These are phyloP conservation scores for Arctostaphylos glauca DNA, from an alignment of 148 eudicot species.

Conservation along the genomic window DNA sequence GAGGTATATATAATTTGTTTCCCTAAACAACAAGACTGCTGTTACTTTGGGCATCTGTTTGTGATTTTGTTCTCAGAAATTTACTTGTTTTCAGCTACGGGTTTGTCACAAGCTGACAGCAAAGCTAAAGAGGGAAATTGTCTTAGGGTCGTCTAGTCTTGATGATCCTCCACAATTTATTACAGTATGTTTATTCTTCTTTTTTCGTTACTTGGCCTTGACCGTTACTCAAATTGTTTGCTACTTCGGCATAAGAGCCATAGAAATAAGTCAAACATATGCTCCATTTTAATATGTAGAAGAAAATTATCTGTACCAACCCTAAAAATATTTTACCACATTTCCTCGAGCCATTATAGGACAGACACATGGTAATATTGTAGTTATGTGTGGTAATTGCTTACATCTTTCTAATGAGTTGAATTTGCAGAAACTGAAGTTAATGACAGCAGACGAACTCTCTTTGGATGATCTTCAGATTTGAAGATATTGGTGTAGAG, in stretches of 20 bases:
- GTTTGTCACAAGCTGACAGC: constrained; percentile 81
- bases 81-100: constrained; percentile 53
- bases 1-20: constrained; percentile 47
- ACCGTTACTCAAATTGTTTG: background rate
- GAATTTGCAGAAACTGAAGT: constrained; percentile 75
- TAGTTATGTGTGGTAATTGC: background rate
- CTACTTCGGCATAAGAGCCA: background rate
- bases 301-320: background rate
- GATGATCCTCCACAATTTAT: constrained; percentile 91
- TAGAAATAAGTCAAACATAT: background rate
- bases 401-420: background rate
- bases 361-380: background rate
- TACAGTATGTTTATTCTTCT: constrained; percentile 43
- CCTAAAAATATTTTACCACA: too few relatives aligned
- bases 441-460: constrained; percentile 57
- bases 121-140: constrained; percentile 79
- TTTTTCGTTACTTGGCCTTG: background rate
- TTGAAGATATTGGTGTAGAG: constrained; percentile 4
- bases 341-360: too few relatives aligned
- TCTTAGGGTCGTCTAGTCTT: constrained; percentile 85
- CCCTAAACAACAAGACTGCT: background rate
- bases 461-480: constrained; percentile 81
- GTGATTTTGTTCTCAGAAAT: constrained; percentile 1
- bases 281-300: background rate
- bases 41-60: background rate